A percentile compares a stretch with the other conserved stretches of the same genome.
phyloP scores from a whole-genome alignment of 2,329 filamentous ascomycete species.

The Nothophoma quercina region DNA sequence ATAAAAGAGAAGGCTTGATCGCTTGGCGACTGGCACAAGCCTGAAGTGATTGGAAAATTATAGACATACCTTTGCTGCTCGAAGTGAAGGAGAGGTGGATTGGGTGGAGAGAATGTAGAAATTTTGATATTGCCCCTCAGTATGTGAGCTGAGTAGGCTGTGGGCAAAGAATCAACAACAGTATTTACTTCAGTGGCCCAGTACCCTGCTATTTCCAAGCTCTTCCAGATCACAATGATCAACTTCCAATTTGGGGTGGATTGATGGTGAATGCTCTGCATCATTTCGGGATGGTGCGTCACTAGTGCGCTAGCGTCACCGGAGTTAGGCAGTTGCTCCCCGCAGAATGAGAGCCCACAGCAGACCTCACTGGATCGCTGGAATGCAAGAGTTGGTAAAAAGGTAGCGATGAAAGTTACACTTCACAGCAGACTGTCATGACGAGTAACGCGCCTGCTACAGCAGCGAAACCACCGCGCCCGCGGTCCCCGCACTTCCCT shows the following conservation, averaged over 20 bases:
- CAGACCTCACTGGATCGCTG: not conserved
- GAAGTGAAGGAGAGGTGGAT: conserved; percentile 16
- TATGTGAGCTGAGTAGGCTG: not conserved
- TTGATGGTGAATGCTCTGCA: not conserved
- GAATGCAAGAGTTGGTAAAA: not conserved
- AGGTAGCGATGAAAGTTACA: not conserved
- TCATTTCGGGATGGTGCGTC: conserved; percentile 13
- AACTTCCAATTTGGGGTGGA: not conserved
- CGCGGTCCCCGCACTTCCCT: conserved; percentile 62
- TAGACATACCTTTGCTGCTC: conserved; percentile 25
- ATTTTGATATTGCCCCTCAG: conserved; percentile 6
- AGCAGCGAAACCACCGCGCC: conserved; percentile 38
- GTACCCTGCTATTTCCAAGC: not conserved
- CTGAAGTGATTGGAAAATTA: not conserved
- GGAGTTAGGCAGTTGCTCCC: conserved; percentile 25
- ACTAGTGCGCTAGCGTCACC: conserved; percentile 18
- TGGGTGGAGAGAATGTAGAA: not conserved
- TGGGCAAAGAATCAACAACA: no score
- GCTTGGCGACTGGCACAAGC: conserved; percentile 14
- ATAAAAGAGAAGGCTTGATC: not conserved
- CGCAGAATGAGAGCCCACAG: conserved; percentile 3
- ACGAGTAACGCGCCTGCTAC: conserved; percentile 9
- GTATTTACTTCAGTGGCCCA: not conserved
- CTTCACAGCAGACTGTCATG: not conserved
- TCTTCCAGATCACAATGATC: not conserved